Evolutionary conservation across 2,329 filamentous ascomycete species (phyloP).

Genomic region (Grosmannia huntii): DNA sequence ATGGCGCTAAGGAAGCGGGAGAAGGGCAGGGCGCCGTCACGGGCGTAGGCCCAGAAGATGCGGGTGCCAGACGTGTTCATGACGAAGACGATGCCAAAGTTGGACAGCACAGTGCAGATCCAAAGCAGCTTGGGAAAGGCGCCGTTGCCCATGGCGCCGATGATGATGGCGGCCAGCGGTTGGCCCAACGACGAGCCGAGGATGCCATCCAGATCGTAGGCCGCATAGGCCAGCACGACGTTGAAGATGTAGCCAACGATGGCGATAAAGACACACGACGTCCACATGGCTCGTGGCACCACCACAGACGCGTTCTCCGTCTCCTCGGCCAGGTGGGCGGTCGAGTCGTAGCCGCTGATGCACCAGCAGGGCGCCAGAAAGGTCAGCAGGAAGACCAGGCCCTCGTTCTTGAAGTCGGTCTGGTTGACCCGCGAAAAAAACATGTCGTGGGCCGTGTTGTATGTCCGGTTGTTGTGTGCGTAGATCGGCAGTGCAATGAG

Average conservation of each 20-base stretch:
- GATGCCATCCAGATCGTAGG: conserved; percentile 3
- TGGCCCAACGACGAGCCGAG: conserved; percentile 4
- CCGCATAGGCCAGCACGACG: not conserved
- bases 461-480: not conserved
- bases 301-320: not conserved
- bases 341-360: conserved; percentile 5
- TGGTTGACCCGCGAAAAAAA: not conserved
- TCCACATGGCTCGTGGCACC: conserved; percentile 6
- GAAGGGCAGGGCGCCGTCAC: conserved; percentile 3
- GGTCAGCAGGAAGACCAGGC: conserved; percentile 4
- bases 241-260: conserved; percentile 5
- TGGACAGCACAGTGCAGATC: conserved; percentile 5
- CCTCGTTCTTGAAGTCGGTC: conserved; percentile 1
- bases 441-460: conserved; percentile 3
- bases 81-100: conserved; percentile 6
- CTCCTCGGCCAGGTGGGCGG: conserved; percentile 2
- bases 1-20: conserved; percentile 1
- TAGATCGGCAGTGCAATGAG: conserved; percentile 3
- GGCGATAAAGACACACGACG: not conserved
- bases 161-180: conserved; percentile 3
- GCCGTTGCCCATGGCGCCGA: not conserved
- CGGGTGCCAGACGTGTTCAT: conserved; percentile 6
- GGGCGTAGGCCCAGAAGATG: conserved; percentile 4
- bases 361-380: conserved; percentile 6
- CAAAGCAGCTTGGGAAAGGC: conserved; percentile 1